phyloP scores from a whole-genome alignment of 352 stramenopile species.

The Pythium pyrilobum region DNA sequence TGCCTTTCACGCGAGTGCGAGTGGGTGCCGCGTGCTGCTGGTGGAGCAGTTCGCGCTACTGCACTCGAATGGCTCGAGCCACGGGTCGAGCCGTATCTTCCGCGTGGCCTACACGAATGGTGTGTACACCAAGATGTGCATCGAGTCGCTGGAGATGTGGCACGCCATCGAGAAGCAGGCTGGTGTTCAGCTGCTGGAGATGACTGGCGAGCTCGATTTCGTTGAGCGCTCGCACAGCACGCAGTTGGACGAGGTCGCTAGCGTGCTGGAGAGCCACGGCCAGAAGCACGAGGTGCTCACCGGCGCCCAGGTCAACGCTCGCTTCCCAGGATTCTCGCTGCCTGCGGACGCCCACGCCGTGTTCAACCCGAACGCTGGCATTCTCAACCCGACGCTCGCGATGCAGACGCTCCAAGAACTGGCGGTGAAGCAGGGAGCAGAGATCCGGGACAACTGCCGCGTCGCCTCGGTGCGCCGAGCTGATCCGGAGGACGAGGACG shows the following conservation, averaged over 20 bases:
- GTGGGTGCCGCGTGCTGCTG: constrained; percentile 46
- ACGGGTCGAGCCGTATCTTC: constrained; percentile 77
- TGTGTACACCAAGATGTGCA: constrained; percentile 64
- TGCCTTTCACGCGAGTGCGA: constrained; percentile 44
- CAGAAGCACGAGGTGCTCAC: constrained; percentile 37
- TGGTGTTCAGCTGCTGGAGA: constrained; percentile 38
- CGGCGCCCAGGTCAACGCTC: constrained; percentile 31
- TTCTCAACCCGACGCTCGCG: constrained; percentile 48
- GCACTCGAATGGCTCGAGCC: constrained; percentile 63
- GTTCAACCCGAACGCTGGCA: constrained; percentile 37
- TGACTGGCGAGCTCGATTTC: constrained; percentile 61
- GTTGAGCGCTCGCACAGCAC: constrained; percentile 17
- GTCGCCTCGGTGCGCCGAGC: constrained; percentile 11
- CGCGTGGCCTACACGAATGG: constrained; percentile 72
- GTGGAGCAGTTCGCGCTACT: constrained; percentile 70
- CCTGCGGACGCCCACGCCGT: constrained; percentile 32
- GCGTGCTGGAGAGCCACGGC: constrained; percentile 2
- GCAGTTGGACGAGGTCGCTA: constrained; percentile 14
- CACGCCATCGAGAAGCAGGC: constrained; percentile 36
- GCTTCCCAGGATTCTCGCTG: constrained; percentile 51
- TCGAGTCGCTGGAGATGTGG: constrained; percentile 57
- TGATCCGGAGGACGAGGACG: constrained; percentile 5
- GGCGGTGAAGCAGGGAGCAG: constrained; percentile 26
- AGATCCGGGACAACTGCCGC: constrained; percentile 31
- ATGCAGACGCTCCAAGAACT: constrained; percentile 50